Percentiles rank a stretch among this genome's conserved stretches.
phyloP scores from a whole-genome alignment of 257 asterid genomes.

The Ilex aquifolium region DNA sequence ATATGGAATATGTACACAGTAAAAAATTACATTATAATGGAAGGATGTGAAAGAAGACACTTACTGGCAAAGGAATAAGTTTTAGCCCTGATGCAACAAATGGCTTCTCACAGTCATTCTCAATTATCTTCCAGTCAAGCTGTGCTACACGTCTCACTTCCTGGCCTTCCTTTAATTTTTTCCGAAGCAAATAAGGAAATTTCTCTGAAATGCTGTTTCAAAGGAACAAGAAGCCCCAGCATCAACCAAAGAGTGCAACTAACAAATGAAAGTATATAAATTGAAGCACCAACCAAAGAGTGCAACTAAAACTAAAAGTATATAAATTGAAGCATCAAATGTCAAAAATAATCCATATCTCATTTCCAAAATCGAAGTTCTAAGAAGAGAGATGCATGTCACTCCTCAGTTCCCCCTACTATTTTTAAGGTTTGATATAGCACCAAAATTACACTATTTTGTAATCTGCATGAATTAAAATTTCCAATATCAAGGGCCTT shows the following conservation, averaged over 20 bases:
- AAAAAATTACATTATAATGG: conserved; percentile 12
- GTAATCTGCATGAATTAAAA: neutral
- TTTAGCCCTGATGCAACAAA: conserved; percentile 85
- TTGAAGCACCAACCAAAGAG: neutral
- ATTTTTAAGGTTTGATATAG: too few relatives aligned
- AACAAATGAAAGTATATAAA: conserved; percentile 8
- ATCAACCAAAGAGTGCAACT: conserved; percentile 1
- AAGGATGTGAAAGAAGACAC: conserved; percentile 28
- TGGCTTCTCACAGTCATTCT: conserved; percentile 56
- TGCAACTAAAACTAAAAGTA: conserved; percentile 7
- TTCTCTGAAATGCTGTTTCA: conserved; percentile 70
- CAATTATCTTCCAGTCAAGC: conserved; percentile 82
- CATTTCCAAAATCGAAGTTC: conserved; percentile 1
- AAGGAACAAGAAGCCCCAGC: conserved; percentile 6
- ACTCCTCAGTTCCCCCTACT: too few relatives aligned
- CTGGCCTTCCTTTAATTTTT: conserved; percentile 77
- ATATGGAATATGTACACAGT: conserved; percentile 13
- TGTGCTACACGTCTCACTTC: conserved; percentile 95
- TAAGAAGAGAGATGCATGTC: neutral
- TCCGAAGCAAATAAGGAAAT: conserved; percentile 82
- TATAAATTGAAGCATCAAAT: conserved; percentile 5
- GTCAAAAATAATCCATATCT: conserved; percentile 9
- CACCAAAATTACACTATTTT: neutral
- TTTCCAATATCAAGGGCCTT: too few relatives aligned
- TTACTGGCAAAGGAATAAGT: conserved; percentile 83